Evolutionary conservation across 345 rosid species (phyloP).

Genomic region (Syzygium grande): DNA sequence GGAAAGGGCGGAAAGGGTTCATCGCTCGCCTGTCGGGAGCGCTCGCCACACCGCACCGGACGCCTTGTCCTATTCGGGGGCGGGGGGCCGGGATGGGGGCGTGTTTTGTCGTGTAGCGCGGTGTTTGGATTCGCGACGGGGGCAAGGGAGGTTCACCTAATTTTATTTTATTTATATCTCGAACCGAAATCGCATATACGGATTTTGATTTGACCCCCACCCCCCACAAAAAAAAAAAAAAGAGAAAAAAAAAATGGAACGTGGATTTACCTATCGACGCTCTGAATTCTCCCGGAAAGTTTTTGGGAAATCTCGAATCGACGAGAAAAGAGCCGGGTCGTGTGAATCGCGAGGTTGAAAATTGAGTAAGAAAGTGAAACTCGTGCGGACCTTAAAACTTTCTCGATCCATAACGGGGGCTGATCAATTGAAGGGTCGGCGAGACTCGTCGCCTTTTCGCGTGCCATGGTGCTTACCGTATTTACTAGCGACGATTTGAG

Average conservation of each 20-base stretch:
- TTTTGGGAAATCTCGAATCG: no score
- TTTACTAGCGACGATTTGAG: no score
- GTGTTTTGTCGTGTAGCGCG: not conserved
- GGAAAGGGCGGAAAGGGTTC: not conserved
- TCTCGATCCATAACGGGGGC: not conserved
- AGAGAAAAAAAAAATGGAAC: no score
- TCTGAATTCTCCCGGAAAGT: no score
- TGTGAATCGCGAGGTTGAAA: not conserved
- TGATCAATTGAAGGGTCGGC: not conserved
- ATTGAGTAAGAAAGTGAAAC: not conserved
- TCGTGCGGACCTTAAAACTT: not conserved
- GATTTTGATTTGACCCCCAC: no score
- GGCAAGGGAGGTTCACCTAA: not conserved
- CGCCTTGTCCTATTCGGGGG: not conserved
- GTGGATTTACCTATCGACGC: no score
- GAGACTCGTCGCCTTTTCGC: not conserved
- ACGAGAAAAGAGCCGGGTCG: not conserved
- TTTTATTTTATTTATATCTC: not conserved
- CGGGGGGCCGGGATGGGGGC: no score
- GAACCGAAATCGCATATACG: no score
- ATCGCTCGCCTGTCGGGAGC: conserved; percentile 5
- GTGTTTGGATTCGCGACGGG: not conserved
- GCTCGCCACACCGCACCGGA: not conserved
- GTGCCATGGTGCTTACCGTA: not conserved
- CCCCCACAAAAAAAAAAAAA: no score